Evolutionary conservation across 2,329 filamentous ascomycete genomes (phyloP).

Genomic region (Trichoderma lentiforme): DNA sequence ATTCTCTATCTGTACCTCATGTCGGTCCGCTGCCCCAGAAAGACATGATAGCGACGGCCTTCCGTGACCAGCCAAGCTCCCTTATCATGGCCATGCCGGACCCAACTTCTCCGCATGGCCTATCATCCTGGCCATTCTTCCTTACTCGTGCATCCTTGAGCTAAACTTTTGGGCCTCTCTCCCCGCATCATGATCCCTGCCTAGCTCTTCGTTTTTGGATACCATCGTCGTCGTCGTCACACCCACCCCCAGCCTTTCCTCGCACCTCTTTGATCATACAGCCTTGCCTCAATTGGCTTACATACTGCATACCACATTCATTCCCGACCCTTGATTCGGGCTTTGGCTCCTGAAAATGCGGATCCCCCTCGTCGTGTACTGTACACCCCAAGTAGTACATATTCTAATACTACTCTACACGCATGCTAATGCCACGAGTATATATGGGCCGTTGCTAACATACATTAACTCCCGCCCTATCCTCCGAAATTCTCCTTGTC

Average conservation of each 20-base stretch:
- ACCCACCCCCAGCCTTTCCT: conserved; percentile 11
- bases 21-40: neutral
- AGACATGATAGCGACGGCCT: neutral
- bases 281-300: conserved; percentile 11
- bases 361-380: neutral
- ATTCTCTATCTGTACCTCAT: neutral
- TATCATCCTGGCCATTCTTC: neutral
- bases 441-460: neutral
- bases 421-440: neutral
- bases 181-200: conserved; percentile 12
- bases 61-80: neutral
- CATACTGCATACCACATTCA: neutral
- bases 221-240: conserved; percentile 6
- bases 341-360: neutral
- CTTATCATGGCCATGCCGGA: neutral
- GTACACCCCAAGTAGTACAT: neutral
- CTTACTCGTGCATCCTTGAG: conserved; percentile 12
- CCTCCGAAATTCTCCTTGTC: neutral
- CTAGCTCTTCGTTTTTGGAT: neutral
- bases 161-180: conserved; percentile 5
- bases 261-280: neutral
- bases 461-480: neutral
- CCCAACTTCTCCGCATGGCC: neutral
- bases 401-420: neutral
- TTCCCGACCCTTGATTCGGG: neutral